Evolutionary conservation across 1,284 basidiomycete species (phyloP), one percentile per base, ranked within the genome.

Genomic region (Leccinum laetum): DNA sequence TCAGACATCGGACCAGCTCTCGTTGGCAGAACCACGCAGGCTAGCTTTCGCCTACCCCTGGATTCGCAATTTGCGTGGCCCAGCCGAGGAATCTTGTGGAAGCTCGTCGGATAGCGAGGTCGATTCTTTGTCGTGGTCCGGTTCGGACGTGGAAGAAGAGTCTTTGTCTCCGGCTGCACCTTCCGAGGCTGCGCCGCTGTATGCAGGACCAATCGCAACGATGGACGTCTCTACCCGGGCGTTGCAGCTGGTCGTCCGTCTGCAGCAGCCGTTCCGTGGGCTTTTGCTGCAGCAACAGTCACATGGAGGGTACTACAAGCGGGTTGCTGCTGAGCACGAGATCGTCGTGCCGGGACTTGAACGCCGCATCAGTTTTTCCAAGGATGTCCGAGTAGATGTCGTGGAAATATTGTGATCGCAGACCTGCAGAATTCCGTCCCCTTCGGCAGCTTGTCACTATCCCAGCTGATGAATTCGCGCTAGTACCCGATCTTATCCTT

Each of bases 321-420:
- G 60, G 13, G 18, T 65, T 0, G 64, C 65, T 14, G 21, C 65
- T 6, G 52, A 65, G 11, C 64, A 57, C 7, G 58, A 62, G 21
- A 66, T 65, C n/a, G 2, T 37, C 5, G 24, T 63, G 1, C 32
- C 59, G 1, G 65, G 60, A 14, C 29, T 67, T 35, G 41, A 63
- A 9, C 59, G 1, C 24, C 18, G 5, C 13, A 32, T 67, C 11
- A 32, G 37, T 18, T 35, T 6, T 4, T 1, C 60, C 32, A 61
- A 7, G 18, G 32, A 60, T 5, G 35, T 61, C 10, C 64, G 16
- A 1, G 4, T 49, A 0, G 37, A 14, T 2, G 56, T 65, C 11
- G 46, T 61, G 18, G 64, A 66, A 18, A 44, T 65, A 35, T 61
- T 66, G 21, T 65, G 37, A 66, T 52, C 14, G 16, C 14, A 32